Percentiles rank a stretch among this genome's conserved stretches.
Evolutionary conservation across 2,329 filamentous ascomycete species (phyloP).

Genomic region (Ampelomyces quisqualis): DNA sequence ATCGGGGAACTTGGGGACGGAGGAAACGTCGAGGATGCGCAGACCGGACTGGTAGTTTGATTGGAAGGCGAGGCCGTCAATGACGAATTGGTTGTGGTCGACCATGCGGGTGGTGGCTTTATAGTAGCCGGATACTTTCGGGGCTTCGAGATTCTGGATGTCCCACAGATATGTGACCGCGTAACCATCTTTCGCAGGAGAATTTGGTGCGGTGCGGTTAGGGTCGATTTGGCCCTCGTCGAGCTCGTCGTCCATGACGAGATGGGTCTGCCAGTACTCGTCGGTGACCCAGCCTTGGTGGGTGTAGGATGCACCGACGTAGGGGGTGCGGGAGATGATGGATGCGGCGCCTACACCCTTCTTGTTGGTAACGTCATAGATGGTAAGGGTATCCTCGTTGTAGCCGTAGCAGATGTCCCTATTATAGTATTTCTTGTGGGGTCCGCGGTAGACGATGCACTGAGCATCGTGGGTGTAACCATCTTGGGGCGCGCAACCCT

Average conservation of each 20-base stretch:
- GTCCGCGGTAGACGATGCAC: constrained; percentile 58
- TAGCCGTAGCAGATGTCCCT: constrained; percentile 60
- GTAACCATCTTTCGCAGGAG: constrained; percentile 37
- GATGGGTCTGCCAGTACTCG: constrained; percentile 38
- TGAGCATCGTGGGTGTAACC: constrained; percentile 64
- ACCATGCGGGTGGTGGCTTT: constrained; percentile 43
- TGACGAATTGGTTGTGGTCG: constrained; percentile 52
- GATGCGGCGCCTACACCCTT: constrained; percentile 56
- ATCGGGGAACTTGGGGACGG: constrained; percentile 42
- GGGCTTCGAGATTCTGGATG: constrained; percentile 40
- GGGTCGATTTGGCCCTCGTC: constrained; percentile 41
- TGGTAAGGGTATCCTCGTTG: constrained; percentile 57
- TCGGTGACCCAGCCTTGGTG: constrained; percentile 60
- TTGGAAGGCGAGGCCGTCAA: constrained; percentile 46
- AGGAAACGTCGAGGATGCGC: constrained; percentile 46
- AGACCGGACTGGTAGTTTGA: constrained; percentile 49
- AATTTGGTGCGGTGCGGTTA: constrained; percentile 25
- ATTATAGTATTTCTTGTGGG: constrained; percentile 52
- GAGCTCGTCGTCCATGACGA: constrained; percentile 44
- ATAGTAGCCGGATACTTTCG: constrained; percentile 47
- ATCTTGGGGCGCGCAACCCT: constrained; percentile 57
- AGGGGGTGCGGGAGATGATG: constrained; percentile 57
- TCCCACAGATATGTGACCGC: constrained; percentile 43
- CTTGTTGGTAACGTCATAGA: constrained; percentile 56
- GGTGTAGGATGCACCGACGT: constrained; percentile 57